A percentile compares a stretch with the other conserved stretches of the same genome.
Evolutionary conservation across 306 rosid genomes (phyloP).

Genomic region (Rosa rugosa): DNA sequence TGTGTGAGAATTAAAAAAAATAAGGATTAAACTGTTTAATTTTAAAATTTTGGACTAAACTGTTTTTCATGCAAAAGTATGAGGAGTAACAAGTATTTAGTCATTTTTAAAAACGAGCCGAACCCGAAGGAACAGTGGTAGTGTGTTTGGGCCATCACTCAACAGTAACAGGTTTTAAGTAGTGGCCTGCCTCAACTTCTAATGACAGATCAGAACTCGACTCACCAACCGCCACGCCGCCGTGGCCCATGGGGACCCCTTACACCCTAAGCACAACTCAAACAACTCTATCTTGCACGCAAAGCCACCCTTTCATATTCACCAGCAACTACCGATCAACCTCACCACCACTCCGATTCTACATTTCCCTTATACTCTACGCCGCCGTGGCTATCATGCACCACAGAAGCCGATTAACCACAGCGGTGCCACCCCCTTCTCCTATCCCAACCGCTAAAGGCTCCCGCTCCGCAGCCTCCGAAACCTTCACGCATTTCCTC

Average conservation of each 20-base stretch:
- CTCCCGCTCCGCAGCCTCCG: conserved; percentile 62
- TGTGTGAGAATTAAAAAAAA: no score
- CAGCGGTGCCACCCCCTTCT: conserved; percentile 56
- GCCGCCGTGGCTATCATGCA: conserved; percentile 37
- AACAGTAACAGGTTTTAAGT: not conserved
- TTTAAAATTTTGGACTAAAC: no score
- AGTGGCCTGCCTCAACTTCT: not conserved
- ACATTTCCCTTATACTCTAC: not conserved
- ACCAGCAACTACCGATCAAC: not conserved
- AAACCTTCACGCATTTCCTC: conserved; percentile 51
- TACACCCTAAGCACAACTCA: not conserved
- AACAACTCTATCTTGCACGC: not conserved
- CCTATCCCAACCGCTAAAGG: conserved; percentile 81
- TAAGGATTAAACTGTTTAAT: no score
- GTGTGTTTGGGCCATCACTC: not conserved
- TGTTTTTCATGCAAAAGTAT: no score
- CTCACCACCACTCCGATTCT: conserved; percentile 10
- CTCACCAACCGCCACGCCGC: not conserved
- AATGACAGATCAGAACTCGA: not conserved
- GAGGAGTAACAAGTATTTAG: no score
- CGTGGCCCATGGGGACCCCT: not conserved
- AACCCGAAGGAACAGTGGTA: no score
- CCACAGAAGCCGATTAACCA: conserved; percentile 18
- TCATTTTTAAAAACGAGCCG: no score
- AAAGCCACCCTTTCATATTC: not conserved